Base-by-base conservation (phyloP, 2,329 filamentous ascomycete genomes). In the Aspergillus hiratsukae region DNA sequence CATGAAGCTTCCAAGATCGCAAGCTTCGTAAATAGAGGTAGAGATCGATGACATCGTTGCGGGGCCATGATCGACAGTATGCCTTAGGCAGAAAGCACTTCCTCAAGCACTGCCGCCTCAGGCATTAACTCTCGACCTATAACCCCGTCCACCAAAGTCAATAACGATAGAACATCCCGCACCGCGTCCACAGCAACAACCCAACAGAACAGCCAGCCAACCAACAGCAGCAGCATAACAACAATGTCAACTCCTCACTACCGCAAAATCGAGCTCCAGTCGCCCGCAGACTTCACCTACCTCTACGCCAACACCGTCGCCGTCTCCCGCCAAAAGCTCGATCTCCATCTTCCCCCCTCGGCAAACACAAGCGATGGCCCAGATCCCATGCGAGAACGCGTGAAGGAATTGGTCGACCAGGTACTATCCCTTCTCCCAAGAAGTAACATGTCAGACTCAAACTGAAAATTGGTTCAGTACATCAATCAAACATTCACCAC, bases 191-290 rank as follows among this genome's bases (percentile, higher is more conserved):
- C 9, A n/a, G 6, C 45, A 52, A 55, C 49, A 51, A 52, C 25
- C 27, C 27, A 43, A 45, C 45, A 37, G 49, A 37, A 31, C 31
- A 14, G 14, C 19, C 46, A 14, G 17, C 19, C 46, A 46, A 31
- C 19, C 37, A 46, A 49, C 37, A 49, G 28, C 49, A n/a, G 25
- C 28, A 10, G 7, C 10, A 41, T 6, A 46, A 59, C 29, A 27
- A 65, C 56, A 54, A 70, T 72, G 64, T 65, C 67, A 58, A 64
- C 70, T 46, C 31, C 31, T 37, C 74, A 78, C 64, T 73, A 80
- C 62, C 76, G 78, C 62, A 80, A 79, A 64, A 75, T 80, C 65
- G 78, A 80, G 58, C 74, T 80, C n/a, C 78, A 80, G 66, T 76
- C 78, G 48, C 69, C 77, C 54, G 72, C 73, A 57, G 78, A 80